These are phyloP conservation scores for Blastomyces percursus DNA, from an alignment of 2,329 filamentous ascomycete genomes.

Conservation along the genomic window DNA sequence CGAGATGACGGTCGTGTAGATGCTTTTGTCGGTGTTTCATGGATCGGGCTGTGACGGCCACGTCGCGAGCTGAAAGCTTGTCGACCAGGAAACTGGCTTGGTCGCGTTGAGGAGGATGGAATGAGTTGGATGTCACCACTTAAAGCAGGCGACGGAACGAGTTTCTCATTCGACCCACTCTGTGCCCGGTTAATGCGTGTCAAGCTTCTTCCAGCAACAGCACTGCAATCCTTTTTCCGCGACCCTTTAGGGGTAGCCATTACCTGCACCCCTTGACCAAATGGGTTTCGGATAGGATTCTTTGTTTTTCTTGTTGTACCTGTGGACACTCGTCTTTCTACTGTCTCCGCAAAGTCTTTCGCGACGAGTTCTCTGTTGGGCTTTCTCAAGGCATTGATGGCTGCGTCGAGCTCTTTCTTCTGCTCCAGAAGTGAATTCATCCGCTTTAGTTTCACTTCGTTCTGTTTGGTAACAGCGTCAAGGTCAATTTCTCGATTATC, in stretches of 20 bases:
- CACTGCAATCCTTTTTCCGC: constrained; percentile 12
- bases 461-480: constrained; percentile 33
- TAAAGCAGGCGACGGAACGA: constrained; percentile 20
- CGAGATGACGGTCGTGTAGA: background rate
- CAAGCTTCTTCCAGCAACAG: constrained; percentile 14
- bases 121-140: constrained; percentile 23
- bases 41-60: constrained; percentile 4
- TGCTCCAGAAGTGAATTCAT: constrained; percentile 36
- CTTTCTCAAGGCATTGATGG: constrained; percentile 37
- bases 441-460: constrained; percentile 37
- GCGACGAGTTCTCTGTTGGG: constrained; percentile 39
- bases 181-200: constrained; percentile 21
- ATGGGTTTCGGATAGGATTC: constrained; percentile 32
- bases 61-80: constrained; percentile 14
- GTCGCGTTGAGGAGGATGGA: constrained; percentile 24
- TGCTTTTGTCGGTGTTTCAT: constrained; percentile 32
- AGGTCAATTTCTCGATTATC: constrained; percentile 42
- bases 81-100: constrained; percentile 20
- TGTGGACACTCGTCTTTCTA: constrained; percentile 21
- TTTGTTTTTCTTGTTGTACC: constrained; percentile 27
- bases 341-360: constrained; percentile 35
- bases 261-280: constrained; percentile 37
- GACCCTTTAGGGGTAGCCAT: constrained; percentile 35
- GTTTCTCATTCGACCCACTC: constrained; percentile 23
- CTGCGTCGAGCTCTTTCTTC: constrained; percentile 39